These are phyloP conservation scores for Neonectria coccinea DNA, from an alignment of 2,329 filamentous ascomycete species.

Conservation along the genomic window DNA sequence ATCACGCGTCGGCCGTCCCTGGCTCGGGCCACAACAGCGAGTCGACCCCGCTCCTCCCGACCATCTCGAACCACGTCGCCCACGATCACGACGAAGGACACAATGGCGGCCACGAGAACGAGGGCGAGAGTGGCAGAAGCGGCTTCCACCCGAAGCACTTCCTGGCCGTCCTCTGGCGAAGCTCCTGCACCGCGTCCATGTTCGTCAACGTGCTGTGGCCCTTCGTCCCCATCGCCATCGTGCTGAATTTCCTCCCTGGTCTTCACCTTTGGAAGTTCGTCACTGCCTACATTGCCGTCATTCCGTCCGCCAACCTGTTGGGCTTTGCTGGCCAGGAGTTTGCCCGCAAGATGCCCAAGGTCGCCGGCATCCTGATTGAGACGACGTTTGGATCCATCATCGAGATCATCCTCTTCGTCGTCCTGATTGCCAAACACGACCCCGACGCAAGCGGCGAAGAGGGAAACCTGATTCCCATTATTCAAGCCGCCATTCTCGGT, in stretches of 20 bases:
- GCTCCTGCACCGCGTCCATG: slow-evolving; percentile 58
- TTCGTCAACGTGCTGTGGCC: slow-evolving; percentile 63
- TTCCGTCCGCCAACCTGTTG: slow-evolving; percentile 62
- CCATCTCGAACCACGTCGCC: slow-evolving; percentile 29
- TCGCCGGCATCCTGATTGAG: slow-evolving; percentile 64
- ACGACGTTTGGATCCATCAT: slow-evolving; percentile 71
- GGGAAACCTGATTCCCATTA: slow-evolving; percentile 65
- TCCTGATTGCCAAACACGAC: slow-evolving; percentile 61
- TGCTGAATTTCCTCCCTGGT: slow-evolving; percentile 52
- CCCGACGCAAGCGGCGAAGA: slow-evolving; percentile 44
- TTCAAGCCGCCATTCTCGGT: slow-evolving; percentile 76
- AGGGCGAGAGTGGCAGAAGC: slow-evolving; percentile 59
- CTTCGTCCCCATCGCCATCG: slow-evolving; percentile 59
- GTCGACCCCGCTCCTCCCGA: slow-evolving; percentile 48
- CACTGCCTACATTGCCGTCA: slow-evolving; percentile 60
- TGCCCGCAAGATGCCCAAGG: slow-evolving; percentile 73
- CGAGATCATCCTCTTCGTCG: slow-evolving; percentile 76
- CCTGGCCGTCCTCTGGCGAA: slow-evolving; percentile 56
- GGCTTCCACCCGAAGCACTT: slow-evolving; percentile 58
- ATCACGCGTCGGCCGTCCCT: neutral
- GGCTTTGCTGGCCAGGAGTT: slow-evolving; percentile 67
- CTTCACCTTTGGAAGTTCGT: slow-evolving; percentile 59
- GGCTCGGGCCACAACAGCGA: slow-evolving; percentile 8
- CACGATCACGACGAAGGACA: slow-evolving; percentile 25
- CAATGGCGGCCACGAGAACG: slow-evolving; percentile 39